A percentile compares a stretch with the other conserved stretches of the same genome.
These are phyloP conservation scores for Ustilago sp. DNA, from an alignment of 1,284 basidiomycete genomes.

Conservation along the genomic window DNA sequence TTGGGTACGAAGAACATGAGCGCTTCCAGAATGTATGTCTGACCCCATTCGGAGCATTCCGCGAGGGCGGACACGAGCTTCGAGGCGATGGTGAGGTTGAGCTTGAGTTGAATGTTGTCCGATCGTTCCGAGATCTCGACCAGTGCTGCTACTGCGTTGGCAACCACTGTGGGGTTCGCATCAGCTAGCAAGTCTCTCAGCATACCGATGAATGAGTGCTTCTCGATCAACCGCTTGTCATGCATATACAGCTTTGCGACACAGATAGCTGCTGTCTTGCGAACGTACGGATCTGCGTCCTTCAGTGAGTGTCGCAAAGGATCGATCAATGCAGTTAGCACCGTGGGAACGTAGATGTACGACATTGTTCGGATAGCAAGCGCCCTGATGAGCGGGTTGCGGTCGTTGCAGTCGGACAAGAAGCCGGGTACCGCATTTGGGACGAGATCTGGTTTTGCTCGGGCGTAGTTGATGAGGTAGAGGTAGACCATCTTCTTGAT, in stretches of 20 bases:
- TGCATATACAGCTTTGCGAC: constrained; percentile 90
- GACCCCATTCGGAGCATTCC: constrained; percentile 97
- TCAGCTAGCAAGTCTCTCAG: constrained; percentile 90
- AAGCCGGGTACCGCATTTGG: constrained; percentile 88
- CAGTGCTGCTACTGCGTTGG: constrained; percentile 93
- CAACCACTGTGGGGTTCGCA: constrained; percentile 90
- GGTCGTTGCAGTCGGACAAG: constrained; percentile 90
- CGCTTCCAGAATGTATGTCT: constrained; percentile 97
- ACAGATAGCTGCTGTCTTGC: constrained; percentile 91
- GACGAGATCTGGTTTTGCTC: constrained; percentile 87
- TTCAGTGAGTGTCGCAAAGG: constrained; percentile 87
- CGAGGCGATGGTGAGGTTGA: constrained; percentile 84
- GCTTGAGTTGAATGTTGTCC: constrained; percentile 84
- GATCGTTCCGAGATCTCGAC: constrained; percentile 89
- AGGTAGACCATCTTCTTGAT: constrained; percentile 88
- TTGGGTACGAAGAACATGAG: constrained; percentile 92
- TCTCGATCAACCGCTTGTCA: constrained; percentile 85
- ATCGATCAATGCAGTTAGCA: constrained; percentile 80
- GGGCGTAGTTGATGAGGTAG: constrained; percentile 90
- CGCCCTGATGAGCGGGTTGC: constrained; percentile 90
- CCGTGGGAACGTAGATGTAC: constrained; percentile 77
- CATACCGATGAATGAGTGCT: constrained; percentile 84
- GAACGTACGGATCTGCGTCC: constrained; percentile 92
- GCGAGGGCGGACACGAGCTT: constrained; percentile 85
- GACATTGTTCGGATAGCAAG: constrained; percentile 96